Base-by-base conservation (phyloP, 1,284 basidiomycete species). In the Apiotrichum akiyoshidainum region DNA sequence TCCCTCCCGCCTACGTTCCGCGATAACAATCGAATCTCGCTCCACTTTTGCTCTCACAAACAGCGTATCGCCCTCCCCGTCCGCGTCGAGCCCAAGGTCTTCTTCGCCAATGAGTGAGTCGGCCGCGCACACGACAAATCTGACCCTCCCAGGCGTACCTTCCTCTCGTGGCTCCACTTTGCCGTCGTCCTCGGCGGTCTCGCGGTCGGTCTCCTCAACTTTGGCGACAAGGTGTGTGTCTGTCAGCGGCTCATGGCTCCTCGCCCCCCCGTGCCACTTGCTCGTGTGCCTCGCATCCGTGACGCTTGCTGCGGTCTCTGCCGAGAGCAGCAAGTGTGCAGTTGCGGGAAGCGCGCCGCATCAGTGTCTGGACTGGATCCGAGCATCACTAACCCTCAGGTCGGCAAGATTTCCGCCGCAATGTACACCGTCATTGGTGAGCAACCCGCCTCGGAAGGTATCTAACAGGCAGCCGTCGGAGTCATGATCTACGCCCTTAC, bases 401-500 rank as follows among this genome's bases (percentile, higher is more conserved):
- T 78, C 39, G 75, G 76, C 44, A 75, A 75, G 67, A 79, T 79
- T 60, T 75, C 73, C 12, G 78, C 77, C 14, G 77, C 74, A 13
- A 74, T 79, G 68, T 79, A 78, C 67, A 79, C 78, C 13, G 67
- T 77, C 55, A 77, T 79, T 56, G 74, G 76, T 78, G 59, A 48
- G 72, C 69, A 39, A 44, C 31, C 12, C 26, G 26, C 26, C 6
- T 5, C 33, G 14, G 9, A 34, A n/a, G 2, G 22, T 16, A 41
- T 19, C 42, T 12, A 3, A 33, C 37, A 11, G 12, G 37, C 35
- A 95, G 94, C 95, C 44, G 91, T 97, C 86, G 90, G 86, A 14
- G 92, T 97, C 66, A 98, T 98, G 95, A 76, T 92, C 35, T 98
- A 97, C 76, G 95, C 96, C 1, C 80, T 99, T 19, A 88, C 89